Evolutionary conservation across 306 rosid genomes (phyloP), one percentile per base, ranked within the genome.

Genomic region (Cajanus cajan): DNA sequence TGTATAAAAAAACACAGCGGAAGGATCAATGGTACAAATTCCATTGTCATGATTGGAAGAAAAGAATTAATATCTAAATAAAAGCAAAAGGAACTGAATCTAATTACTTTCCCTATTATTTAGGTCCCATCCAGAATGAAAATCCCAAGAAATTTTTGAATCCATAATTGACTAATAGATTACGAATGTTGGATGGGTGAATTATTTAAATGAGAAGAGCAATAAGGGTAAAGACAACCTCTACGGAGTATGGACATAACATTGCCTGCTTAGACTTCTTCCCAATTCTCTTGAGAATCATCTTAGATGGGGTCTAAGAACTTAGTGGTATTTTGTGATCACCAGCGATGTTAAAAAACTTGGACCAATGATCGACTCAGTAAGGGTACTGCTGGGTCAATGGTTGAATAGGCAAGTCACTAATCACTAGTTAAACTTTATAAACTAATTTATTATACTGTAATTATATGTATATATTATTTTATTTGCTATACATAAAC

Each of bases 131-230:
- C 16, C 11, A 28, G 61, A 59, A 47, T 59, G 79, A 43, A 59
- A 59, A 73, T 59, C 59, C 22, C 15, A 45, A 61, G 39, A 61
- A 75, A 61, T 44, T n/a, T 44, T 75, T 44, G 71, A 75, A 62
- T 75, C 24, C 39, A 15, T 22, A 41, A 44, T 28, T 10, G 50
- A 44, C 50, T 44, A 12, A 12, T 12, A 44, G 50, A n/a, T n/a
- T 44, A 13, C n/a, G 2, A 44, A 44, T 2, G 12, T 44, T 44
- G 15, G 50, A 40, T 74, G 43, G 43, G 57, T 41, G 41, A 57
- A 44, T 40, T 40, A 68, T 68, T 43, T 44, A 44, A 44, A 68
- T 44, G 2, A 44, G 50, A 11, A 10, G 11, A 41, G n/a, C 11
- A 47, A 65, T 65, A 65, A 16, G 4, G 50, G 25, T 65, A 8